Evolutionary conservation across 2,329 filamentous ascomycete species (phyloP).

Genomic region (Sporothrix humicola): DNA sequence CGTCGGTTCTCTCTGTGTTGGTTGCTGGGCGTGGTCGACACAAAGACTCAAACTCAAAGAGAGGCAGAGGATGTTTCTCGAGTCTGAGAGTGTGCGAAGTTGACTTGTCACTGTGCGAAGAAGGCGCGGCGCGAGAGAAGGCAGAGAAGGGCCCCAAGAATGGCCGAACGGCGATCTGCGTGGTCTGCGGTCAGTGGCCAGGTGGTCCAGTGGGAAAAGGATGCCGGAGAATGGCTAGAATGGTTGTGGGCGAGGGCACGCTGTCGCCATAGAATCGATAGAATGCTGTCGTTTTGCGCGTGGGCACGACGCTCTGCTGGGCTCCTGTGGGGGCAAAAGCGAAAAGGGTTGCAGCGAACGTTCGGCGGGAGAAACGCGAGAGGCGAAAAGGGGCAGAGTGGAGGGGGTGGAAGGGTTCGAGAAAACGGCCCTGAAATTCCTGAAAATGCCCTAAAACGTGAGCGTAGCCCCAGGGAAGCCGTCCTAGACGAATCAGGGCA

Average conservation of each 20-base stretch:
- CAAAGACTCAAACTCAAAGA: conserved; percentile 18
- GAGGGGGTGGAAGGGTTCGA: conserved; percentile 15
- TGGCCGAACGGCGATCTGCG: not conserved
- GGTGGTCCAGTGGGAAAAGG: not conserved
- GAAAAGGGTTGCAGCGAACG: conserved; percentile 14
- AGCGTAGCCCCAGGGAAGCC: conserved; percentile 3
- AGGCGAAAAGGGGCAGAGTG: conserved; percentile 30
- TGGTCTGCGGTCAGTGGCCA: not conserved
- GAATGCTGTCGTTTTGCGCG: not conserved
- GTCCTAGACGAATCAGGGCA: not conserved
- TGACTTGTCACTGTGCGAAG: not conserved
- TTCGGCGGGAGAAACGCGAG: conserved; percentile 15
- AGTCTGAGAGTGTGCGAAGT: not conserved
- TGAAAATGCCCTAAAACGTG: conserved; percentile 21
- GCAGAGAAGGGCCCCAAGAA: not conserved
- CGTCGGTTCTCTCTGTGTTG: conserved; percentile 15
- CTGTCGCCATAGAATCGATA: conserved; percentile 19
- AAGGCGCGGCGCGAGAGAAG: not conserved
- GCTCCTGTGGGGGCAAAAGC: conserved; percentile 26
- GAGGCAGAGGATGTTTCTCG: conserved; percentile 18
- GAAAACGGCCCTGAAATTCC: conserved; percentile 3
- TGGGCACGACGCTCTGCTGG: not conserved
- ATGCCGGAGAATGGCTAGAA: conserved; percentile 14
- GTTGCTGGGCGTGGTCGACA: conserved; percentile 20
- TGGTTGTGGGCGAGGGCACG: not conserved